phyloP scores from a whole-genome alignment of 1,284 basidiomycete species.

The Laetiporus sulphureus region DNA sequence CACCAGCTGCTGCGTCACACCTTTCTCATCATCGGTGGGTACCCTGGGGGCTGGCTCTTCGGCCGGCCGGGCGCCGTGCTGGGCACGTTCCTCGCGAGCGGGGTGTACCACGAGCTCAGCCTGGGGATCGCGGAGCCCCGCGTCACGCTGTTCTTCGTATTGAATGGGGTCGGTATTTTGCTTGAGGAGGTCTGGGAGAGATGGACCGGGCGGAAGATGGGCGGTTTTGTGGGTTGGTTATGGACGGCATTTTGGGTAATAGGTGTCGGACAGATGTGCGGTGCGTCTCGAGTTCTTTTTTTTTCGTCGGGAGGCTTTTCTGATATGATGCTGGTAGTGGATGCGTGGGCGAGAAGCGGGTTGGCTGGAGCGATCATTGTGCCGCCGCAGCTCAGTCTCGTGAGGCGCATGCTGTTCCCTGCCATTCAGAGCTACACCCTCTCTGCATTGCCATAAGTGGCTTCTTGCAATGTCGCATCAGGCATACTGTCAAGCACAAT shows the following conservation, averaged over 20 bases:
- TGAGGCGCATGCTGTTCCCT: constrained; percentile 12
- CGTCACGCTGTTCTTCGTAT: constrained; percentile 52
- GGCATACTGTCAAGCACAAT: too few species aligned
- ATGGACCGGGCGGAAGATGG: constrained; percentile 47
- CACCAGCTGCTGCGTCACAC: constrained; percentile 66
- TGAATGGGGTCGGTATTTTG: constrained; percentile 54
- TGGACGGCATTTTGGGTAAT: constrained; percentile 64
- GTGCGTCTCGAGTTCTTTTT: too few species aligned
- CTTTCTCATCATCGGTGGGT: constrained; percentile 65
- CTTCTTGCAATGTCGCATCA: too few species aligned
- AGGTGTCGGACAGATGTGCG: constrained; percentile 49
- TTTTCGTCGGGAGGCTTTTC: constrained; percentile 1
- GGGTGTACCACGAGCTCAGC: constrained; percentile 61
- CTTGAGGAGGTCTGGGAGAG: constrained; percentile 55
- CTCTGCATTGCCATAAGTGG: too few species aligned
- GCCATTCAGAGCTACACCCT: too few species aligned
- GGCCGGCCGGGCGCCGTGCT: constrained; percentile 55
- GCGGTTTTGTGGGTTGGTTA: constrained; percentile 49
- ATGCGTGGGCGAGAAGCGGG: constrained; percentile 61
- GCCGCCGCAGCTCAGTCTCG: constrained; percentile 50
- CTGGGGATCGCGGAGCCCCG: constrained; percentile 49
- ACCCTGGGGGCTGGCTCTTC: constrained; percentile 47
- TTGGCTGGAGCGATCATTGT: constrained; percentile 57
- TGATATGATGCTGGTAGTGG: constrained; percentile 32
- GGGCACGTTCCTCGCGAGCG: constrained; percentile 68